A percentile compares a stretch with the other conserved stretches of the same genome.
phyloP scores from a whole-genome alignment of 306 rosid genomes.

The Nissolia schottii region DNA sequence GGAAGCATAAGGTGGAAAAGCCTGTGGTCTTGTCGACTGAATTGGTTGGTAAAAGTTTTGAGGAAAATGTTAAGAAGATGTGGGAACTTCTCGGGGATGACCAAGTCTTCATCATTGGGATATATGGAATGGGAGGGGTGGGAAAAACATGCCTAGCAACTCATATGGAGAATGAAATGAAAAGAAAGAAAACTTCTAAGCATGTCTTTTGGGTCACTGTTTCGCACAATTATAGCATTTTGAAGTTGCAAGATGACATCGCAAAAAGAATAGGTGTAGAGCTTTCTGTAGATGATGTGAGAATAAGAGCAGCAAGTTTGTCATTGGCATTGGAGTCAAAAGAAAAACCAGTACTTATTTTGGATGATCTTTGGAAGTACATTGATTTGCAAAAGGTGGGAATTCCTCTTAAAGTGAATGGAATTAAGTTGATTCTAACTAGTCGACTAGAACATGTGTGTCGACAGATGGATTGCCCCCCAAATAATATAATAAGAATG shows the following conservation, averaged over 20 bases:
- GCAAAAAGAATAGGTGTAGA: constrained; percentile 1
- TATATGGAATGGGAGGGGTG: constrained; percentile 25
- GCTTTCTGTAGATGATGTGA: not conserved
- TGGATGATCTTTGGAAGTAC: constrained; percentile 37
- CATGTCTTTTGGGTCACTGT: constrained; percentile 24
- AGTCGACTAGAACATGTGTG: constrained; percentile 24
- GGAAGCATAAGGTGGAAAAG: not conserved
- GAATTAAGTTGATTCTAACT: constrained; percentile 26
- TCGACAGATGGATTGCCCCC: not conserved
- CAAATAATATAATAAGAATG: not conserved
- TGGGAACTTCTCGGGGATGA: not conserved
- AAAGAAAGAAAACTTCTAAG: not conserved
- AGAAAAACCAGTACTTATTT: not conserved
- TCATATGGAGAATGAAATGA: constrained; percentile 7
- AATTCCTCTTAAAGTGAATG: not conserved
- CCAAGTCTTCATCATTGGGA: not conserved
- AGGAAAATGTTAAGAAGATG: not conserved
- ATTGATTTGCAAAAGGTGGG: constrained; percentile 24
- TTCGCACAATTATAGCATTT: constrained; percentile 9
- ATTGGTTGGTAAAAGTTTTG: not conserved
- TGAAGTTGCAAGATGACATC: constrained; percentile 13
- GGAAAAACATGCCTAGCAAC: constrained; percentile 25
- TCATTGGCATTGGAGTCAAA: not conserved
- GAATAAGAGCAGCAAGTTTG: not conserved
- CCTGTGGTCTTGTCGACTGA: not conserved